Conservation (phyloP, 1,139 yeast genomes). For the Meyerozyma elateridarum region DNA sequence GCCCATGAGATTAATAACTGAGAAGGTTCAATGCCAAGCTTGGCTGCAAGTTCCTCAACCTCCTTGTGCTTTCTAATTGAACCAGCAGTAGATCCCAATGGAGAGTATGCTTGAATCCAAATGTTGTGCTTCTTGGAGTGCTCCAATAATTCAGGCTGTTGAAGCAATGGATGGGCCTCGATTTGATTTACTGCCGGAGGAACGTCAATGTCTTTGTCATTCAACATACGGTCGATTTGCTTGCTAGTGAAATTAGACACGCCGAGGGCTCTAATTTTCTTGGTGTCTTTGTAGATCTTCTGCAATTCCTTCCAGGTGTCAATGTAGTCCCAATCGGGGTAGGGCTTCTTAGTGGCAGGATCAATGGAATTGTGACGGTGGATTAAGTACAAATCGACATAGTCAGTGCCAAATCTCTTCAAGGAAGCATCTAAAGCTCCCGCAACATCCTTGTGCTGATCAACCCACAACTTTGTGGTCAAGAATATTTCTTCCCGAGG, state of each 20-base stretch:
- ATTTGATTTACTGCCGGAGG: conserved; percentile 72
- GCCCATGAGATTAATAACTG: conserved; percentile 70
- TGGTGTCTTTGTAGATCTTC: conserved; percentile 42
- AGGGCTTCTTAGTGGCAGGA: conserved; percentile 15
- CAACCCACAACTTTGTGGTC: conserved; percentile 12
- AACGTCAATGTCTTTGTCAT: conserved; percentile 45
- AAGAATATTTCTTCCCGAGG: conserved; percentile 12
- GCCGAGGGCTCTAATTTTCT: conserved; percentile 67
- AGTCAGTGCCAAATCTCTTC: conserved; percentile 9
- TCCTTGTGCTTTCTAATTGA: conserved; percentile 53
- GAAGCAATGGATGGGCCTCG: conserved; percentile 71
- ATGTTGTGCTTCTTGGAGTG: conserved; percentile 53
- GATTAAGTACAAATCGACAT: conserved; percentile 12
- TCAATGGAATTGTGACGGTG: conserved; percentile 26
- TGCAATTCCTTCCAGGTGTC: conserved; percentile 73
- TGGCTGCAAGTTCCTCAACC: conserved; percentile 49
- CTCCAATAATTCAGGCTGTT: conserved; percentile 59
- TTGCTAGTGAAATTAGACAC: conserved; percentile 68
- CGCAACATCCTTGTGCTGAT: conserved; percentile 6
- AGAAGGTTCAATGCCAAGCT: conserved; percentile 53
- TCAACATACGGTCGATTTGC: conserved; percentile 48
- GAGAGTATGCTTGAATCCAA: conserved; percentile 70
- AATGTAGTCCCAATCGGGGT: conserved; percentile 46
- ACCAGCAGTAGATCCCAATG: conserved; percentile 68
- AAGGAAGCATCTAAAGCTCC: conserved; percentile 8